These are phyloP conservation scores for Fraxinus platypoda DNA, from an alignment of 305 asterid species.

Conservation along the genomic window DNA sequence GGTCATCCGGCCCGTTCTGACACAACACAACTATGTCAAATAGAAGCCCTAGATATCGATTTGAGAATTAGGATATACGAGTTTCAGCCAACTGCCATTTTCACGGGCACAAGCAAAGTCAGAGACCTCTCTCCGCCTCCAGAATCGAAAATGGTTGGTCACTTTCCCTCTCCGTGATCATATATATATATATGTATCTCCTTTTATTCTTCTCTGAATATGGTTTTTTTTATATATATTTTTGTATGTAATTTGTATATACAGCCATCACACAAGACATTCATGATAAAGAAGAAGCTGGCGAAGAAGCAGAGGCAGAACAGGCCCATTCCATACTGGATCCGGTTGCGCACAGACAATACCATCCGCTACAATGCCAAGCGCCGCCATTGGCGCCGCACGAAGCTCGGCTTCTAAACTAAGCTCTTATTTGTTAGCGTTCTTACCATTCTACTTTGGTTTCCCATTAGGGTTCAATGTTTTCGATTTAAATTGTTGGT, in stretches of 20 bases:
- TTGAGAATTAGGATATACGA: not conserved
- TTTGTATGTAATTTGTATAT: not conserved
- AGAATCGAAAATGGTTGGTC: not conserved
- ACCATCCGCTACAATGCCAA: conserved; percentile 48
- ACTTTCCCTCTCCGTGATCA: not conserved
- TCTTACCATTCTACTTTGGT: not conserved
- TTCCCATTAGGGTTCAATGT: not conserved
- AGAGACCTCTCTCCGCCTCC: not conserved
- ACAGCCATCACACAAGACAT: conserved; percentile 44
- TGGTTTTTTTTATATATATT: not conserved
- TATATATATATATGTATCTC: not conserved
- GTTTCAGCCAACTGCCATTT: not conserved
- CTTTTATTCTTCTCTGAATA: not conserved
- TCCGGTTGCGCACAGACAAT: conserved; percentile 41
- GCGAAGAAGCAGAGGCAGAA: conserved; percentile 50
- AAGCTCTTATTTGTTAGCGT: not conserved
- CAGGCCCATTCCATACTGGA: conserved; percentile 43
- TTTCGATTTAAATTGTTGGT: not conserved
- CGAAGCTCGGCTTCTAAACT: conserved; percentile 42
- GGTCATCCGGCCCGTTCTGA: not conserved
- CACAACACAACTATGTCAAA: not conserved
- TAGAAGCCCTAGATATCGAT: not conserved
- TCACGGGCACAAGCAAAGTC: not conserved
- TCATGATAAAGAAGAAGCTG: conserved; percentile 44
- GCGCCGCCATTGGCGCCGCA: conserved; percentile 51